phyloP scores from a whole-genome alignment of 108 stramenopile genomes.

The Cyclotella atomus region DNA sequence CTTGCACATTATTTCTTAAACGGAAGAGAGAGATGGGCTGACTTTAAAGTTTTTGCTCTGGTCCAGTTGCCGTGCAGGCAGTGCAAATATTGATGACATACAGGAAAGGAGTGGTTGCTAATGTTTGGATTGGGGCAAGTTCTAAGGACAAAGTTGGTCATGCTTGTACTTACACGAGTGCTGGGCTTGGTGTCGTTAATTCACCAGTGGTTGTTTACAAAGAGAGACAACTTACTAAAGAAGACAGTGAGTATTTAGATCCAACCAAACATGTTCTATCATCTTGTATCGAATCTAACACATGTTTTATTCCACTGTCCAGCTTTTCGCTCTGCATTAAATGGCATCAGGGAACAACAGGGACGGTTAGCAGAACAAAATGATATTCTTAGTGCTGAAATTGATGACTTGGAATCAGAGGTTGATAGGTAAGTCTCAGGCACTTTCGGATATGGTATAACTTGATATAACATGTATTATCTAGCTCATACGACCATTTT shows the following conservation, averaged over 20 bases:
- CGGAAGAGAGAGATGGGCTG: no score
- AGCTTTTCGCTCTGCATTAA: conserved; percentile 40
- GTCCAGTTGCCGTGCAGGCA: conserved; percentile 29
- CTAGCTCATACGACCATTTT: no score
- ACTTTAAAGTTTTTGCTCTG: no score
- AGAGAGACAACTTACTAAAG: conserved; percentile 39
- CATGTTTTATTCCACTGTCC: no score
- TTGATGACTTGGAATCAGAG: conserved; percentile 47
- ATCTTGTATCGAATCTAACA: no score
- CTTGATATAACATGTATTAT: no score
- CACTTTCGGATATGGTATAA: no score
- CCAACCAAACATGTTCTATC: no score
- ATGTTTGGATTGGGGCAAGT: neutral
- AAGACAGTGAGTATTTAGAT: conserved; percentile 34
- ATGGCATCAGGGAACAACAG: conserved; percentile 45
- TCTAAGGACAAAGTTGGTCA: neutral
- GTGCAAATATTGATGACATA: conserved; percentile 21
- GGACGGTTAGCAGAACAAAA: conserved; percentile 30
- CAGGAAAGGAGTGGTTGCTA: neutral
- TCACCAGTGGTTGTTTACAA: conserved; percentile 31
- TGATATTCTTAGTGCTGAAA: conserved; percentile 36
- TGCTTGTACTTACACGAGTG: conserved; percentile 15
- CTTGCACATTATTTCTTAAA: no score
- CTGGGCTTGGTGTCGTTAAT: conserved; percentile 30
- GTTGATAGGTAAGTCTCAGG: conserved; percentile 25